Percentiles rank a stretch among this genome's conserved stretches.
These are phyloP conservation scores for Mucor mucedo DNA, from an alignment of 371 early-diverging fungal genomes.

Conservation along the genomic window DNA sequence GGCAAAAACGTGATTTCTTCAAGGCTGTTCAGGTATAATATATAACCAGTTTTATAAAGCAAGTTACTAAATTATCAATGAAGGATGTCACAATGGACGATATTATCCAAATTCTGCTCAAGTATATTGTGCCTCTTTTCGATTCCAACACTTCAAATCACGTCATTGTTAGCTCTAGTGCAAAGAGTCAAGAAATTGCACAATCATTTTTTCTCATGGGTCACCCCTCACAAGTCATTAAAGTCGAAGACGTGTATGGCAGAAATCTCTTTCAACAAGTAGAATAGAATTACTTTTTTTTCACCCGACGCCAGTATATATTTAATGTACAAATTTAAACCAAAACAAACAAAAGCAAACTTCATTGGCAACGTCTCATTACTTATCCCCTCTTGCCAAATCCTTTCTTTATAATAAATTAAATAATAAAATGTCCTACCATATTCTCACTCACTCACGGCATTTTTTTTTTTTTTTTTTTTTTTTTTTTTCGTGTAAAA, in stretches of 20 bases:
- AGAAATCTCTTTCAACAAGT: slow-evolving; percentile 23
- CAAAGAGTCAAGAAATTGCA: slow-evolving; percentile 43
- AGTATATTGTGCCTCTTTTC: slow-evolving; percentile 50
- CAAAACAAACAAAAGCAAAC: neutral
- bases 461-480: neutral
- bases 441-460: no score
- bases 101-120: slow-evolving; percentile 17
- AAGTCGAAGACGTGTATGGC: slow-evolving; percentile 26
- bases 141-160: slow-evolving; percentile 44
- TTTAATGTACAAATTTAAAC: no score
- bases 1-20: slow-evolving; percentile 49
- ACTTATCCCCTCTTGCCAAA: neutral
- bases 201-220: slow-evolving; percentile 21
- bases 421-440: no score
- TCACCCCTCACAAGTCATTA: slow-evolving; percentile 19
- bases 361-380: neutral
- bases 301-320: neutral
- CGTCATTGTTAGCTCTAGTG: slow-evolving; percentile 47
- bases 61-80: neutral
- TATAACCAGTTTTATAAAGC: no score
- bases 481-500: neutral
- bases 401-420: no score
- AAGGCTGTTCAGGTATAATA: slow-evolving; percentile 24
- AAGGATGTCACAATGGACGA: slow-evolving; percentile 44
- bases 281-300: slow-evolving; percentile 2